Evolutionary conservation across 257 asterid genomes (phyloP), one percentile per base, ranked within the genome.

Genomic region (Rauvolfia tetraphylla): DNA sequence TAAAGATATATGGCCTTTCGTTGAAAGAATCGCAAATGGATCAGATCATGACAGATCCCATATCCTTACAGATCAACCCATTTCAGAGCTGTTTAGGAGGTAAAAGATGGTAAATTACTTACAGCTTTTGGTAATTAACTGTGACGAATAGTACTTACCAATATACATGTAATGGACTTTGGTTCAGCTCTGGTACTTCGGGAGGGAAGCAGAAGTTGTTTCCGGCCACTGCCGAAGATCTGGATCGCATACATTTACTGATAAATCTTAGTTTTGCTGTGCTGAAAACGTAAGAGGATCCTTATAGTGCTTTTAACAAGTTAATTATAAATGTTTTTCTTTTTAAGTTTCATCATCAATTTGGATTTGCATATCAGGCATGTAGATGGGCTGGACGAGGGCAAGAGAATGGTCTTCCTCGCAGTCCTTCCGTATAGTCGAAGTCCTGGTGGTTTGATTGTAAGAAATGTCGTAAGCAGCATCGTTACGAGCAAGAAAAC

Each of bases 11-110:
- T 6, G 36, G 61, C 48, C 48, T 77, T 68, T 23, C 29, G 41
- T 77, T 17, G 58, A 69, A 54, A 49, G 80, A 31, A 41, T 77
- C 3, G 76, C 80, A 53, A 77, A 68, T 42, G n/a, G n/a, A n/a
- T n/a, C n/a, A n/a, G n/a, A n/a, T n/a, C n/a, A n/a, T n/a, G n/a
- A n/a, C n/a, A 46, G 17, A 34, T 44, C 61, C 18, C 49, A 59
- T n/a, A 59, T 71, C 7, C 2, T 59, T 10, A 14, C 66, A 0
- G 61, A 71, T 9, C 33, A 77, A 6, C 76, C 80, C 22, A 44
- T 77, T 9, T 10, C 42, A 12, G 75, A 53, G 46, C 31, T 76
- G 12, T 5, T 67, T 11, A 44, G 4, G 33, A 76, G 75, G 79
- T 75, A 44, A 73, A n/a, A n/a, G n/a, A n/a, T n/a, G n/a, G n/a